phyloP scores from a whole-genome alignment of 2,329 filamentous ascomycete species.

The Botrytis tulipae region DNA sequence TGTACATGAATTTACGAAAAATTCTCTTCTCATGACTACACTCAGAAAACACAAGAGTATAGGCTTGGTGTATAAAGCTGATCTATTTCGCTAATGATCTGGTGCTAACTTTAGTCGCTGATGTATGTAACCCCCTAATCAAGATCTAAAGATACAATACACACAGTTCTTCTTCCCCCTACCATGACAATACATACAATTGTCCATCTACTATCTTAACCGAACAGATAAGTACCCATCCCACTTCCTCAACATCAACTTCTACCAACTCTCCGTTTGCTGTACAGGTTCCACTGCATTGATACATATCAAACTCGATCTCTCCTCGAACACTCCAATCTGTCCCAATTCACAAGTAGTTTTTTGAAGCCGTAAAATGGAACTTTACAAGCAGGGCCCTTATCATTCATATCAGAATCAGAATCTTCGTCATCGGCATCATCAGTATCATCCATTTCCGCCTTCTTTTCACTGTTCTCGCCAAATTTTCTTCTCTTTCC shows the following conservation, averaged over 20 bases:
- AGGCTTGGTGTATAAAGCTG: background rate
- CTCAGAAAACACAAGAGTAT: background rate
- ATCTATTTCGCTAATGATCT: background rate
- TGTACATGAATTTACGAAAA: background rate
- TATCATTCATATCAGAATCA: background rate
- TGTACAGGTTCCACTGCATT: background rate
- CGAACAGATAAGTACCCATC: background rate
- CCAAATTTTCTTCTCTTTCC: background rate
- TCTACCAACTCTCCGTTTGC: background rate
- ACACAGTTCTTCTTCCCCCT: background rate
- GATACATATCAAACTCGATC: background rate
- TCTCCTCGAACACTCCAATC: background rate
- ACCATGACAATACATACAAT: background rate
- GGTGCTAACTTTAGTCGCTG: background rate
- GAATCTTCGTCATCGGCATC: background rate
- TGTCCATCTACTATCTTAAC: background rate
- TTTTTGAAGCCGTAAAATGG: background rate
- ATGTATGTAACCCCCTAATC: background rate
- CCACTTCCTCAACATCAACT: background rate
- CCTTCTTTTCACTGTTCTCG: background rate
- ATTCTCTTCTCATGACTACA: background rate
- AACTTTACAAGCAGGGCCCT: background rate
- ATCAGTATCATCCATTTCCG: background rate
- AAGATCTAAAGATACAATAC: background rate
- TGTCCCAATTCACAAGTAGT: background rate